These are phyloP conservation scores for Dothideomycetes sp. DNA, from an alignment of 2,329 filamentous ascomycete species.

Conservation along the genomic window DNA sequence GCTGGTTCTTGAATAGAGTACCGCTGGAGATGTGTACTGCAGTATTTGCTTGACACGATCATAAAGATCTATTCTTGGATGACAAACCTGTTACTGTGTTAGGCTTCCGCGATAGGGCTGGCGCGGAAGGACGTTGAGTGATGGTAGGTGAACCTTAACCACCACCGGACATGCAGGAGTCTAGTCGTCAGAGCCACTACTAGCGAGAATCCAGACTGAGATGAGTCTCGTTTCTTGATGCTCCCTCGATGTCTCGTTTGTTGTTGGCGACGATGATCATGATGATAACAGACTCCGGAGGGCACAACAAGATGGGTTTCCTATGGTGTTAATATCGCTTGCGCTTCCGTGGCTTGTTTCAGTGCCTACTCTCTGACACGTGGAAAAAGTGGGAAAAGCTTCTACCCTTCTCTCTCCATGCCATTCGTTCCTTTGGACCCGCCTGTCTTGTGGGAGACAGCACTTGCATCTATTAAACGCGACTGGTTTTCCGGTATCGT, in stretches of 20 bases:
- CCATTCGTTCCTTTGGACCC: conserved; percentile 11
- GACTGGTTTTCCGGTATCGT: conserved; percentile 9
- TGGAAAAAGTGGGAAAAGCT: conserved; percentile 10
- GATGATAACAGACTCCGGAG: neutral
- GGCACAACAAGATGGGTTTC: conserved; percentile 4
- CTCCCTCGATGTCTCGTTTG: neutral
- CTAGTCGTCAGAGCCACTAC: neutral
- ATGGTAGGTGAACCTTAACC: conserved; percentile 10
- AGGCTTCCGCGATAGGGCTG: too few relatives aligned
- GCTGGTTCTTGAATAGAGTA: too few relatives aligned
- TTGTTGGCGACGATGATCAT: neutral
- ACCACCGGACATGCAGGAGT: conserved; percentile 2
- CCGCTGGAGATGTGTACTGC: too few relatives aligned
- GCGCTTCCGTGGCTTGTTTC: conserved; percentile 12
- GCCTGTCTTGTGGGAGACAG: conserved; percentile 7
- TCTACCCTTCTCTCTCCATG: conserved; percentile 4
- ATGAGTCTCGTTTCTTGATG: too few relatives aligned
- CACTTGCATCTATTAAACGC: conserved; percentile 5
- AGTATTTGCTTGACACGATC: too few relatives aligned
- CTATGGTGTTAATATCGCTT: conserved; percentile 11
- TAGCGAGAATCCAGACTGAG: too few relatives aligned
- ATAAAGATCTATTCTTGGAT: conserved; percentile 7
- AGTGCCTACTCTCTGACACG: conserved; percentile 12
- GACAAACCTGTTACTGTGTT: too few relatives aligned
- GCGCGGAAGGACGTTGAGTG: too few relatives aligned